These are phyloP conservation scores for Polygonum aviculare DNA, from an alignment of 148 eudicot species.

Conservation along the genomic window DNA sequence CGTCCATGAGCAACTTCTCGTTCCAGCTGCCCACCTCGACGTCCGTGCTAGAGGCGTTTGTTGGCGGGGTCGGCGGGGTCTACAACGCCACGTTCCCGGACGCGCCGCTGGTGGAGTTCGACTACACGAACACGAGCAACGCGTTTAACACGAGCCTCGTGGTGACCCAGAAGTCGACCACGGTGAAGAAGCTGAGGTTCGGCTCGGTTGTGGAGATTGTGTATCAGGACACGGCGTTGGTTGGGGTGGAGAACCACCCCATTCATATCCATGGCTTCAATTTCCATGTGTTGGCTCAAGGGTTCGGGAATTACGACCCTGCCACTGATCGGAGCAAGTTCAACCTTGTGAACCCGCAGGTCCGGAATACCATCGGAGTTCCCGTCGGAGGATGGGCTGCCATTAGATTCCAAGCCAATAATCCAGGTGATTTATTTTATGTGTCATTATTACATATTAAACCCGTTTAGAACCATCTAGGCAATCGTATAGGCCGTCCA, in stretches of 20 bases:
- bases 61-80: conserved; percentile 23
- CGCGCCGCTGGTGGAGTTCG: conserved; percentile 37
- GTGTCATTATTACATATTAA: neutral
- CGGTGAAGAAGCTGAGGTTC: conserved; percentile 45
- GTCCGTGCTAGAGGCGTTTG: conserved; percentile 49
- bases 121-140: conserved; percentile 37
- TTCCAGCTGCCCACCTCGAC: conserved; percentile 30
- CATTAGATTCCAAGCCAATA: conserved; percentile 35
- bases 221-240: conserved; percentile 43
- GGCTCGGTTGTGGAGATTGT: conserved; percentile 55
- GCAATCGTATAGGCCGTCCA: too few species aligned
- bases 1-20: conserved; percentile 51
- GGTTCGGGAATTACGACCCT: conserved; percentile 52
- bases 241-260: conserved; percentile 57
- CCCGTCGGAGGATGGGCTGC: conserved; percentile 41
- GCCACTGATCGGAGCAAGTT: conserved; percentile 25
- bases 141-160: conserved; percentile 20
- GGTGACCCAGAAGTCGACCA: conserved; percentile 36
- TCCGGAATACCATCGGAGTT: conserved; percentile 52
- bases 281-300: conserved; percentile 61
- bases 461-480: too few species aligned
- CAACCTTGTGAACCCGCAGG: conserved; percentile 56
- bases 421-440: conserved; percentile 25
- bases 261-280: conserved; percentile 70
- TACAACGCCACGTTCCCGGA: conserved; percentile 51